Base-by-base conservation (phyloP, 140 eudicot genomes). In the Flaveria floridana region DNA sequence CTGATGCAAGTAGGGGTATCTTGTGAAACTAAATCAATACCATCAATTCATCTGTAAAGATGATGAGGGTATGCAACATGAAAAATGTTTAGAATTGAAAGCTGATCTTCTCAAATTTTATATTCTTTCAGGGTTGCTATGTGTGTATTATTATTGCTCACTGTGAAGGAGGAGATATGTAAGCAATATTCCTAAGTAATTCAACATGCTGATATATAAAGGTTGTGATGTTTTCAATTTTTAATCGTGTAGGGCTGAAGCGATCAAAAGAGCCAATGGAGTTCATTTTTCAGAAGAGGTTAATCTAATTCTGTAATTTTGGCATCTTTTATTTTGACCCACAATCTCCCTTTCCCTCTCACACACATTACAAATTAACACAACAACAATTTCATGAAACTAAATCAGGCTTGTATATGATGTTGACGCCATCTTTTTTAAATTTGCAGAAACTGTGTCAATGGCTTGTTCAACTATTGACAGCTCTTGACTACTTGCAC, bases 141-240 rank as follows among this genome's bases (percentile, higher is more conserved):
- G 99, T 91, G 58, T 94, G 99, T 85, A 94, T 94, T 62, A 88
- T 94, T 48, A 88, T 91, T 48, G 92, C 90, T 20, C 90, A 91
- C 69, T 94, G 97, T 76, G 99, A 94, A 84, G 99, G 96, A 74
- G 99, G 99, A 72, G 99, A 94, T 81, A 88, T 94, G 99, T 94
- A 85, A 87, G 99, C 77, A 71, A 66, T 71, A 58, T 21, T 28
- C 7, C 46, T 65, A 67, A 50, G 41, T 21, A 23, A 51, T 58
- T 73, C 21, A 39, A 18, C 19, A 48, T 59, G 30, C 73, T 77
- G 2, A 48, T 73, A 7, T 59, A 73, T 58, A 26, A 21, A 72
- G 55, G 73, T 41, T 80, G 48, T 18, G 58, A 59, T 56, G 26
- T 70, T 70, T 53, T 18, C 57, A 23, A 76, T 21, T 37, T 65